phyloP scores from a whole-genome alignment of 2,329 filamentous ascomycete species.

The Orbilia brochopaga region DNA sequence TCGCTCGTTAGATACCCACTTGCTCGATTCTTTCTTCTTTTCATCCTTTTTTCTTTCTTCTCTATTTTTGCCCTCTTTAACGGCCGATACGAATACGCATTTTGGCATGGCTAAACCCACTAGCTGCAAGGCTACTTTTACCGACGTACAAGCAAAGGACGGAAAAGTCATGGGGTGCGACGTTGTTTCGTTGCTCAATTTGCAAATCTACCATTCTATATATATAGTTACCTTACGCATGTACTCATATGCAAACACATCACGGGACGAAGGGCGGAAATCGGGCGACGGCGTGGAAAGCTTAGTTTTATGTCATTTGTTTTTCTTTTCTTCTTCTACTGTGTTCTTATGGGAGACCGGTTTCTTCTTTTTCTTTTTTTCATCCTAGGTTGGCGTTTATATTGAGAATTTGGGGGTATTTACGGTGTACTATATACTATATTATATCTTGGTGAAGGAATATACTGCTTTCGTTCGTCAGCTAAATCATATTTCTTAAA shows the following conservation, averaged over 20 bases:
- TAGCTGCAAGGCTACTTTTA: constrained; percentile 3
- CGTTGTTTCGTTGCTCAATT: not conserved
- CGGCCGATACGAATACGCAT: not conserved
- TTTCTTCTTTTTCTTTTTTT: constrained; percentile 13
- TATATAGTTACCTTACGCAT: constrained; percentile 21
- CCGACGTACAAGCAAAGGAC: not conserved
- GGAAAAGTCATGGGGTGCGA: constrained; percentile 1
- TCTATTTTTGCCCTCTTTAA: too few species aligned
- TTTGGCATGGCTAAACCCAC: constrained; percentile 11
- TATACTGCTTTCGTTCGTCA: not conserved
- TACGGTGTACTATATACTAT: constrained; percentile 15
- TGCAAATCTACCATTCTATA: constrained; percentile 6
- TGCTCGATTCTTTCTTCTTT: constrained; percentile 1
- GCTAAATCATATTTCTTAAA: too few species aligned
- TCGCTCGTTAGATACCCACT: constrained; percentile 45
- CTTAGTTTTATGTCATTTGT: constrained; percentile 13
- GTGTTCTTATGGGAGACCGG: constrained; percentile 27
- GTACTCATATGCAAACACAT: constrained; percentile 32
- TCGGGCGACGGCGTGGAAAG: constrained; percentile 16
- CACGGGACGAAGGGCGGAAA: constrained; percentile 13
- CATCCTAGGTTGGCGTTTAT: constrained; percentile 8
- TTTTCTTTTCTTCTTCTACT: constrained; percentile 8
- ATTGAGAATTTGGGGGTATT: constrained; percentile 13
- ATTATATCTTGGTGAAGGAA: constrained; percentile 15
- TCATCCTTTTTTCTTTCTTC: constrained; percentile 3